These are phyloP conservation scores for Ziziphus jujuba DNA, from an alignment of 306 rosid species.

Conservation along the genomic window DNA sequence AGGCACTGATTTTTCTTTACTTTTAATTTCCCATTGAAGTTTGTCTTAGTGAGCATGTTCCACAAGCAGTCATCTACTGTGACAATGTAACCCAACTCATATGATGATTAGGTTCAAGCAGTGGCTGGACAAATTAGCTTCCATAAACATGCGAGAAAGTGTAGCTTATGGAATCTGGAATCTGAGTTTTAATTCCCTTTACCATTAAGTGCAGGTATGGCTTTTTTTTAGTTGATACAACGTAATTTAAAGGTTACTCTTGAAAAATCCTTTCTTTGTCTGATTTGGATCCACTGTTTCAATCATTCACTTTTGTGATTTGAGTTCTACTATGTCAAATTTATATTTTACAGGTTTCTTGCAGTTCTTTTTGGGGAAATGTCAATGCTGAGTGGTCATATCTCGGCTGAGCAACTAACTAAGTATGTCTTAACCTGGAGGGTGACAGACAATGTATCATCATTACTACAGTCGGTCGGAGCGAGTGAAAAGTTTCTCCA, in stretches of 20 bases:
- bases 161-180: slow-evolving; percentile 69
- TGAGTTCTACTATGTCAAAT: slow-evolving; percentile 6
- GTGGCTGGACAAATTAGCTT: slow-evolving; percentile 61
- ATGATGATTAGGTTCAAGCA: slow-evolving; percentile 52
- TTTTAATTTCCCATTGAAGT: slow-evolving; percentile 14
- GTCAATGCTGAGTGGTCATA: slow-evolving; percentile 45
- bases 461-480: slow-evolving; percentile 78
- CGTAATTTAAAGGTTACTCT: slow-evolving; percentile 2
- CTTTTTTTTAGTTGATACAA: slow-evolving; percentile 14
- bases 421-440: slow-evolving; percentile 83
- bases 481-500: slow-evolving; percentile 66
- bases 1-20: slow-evolving; percentile 39
- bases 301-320: slow-evolving; percentile 1
- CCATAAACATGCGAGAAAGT: slow-evolving; percentile 58
- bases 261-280: background rate
- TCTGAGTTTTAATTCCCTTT: slow-evolving; percentile 57
- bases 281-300: background rate
- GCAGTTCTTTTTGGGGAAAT: slow-evolving; percentile 67
- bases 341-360: slow-evolving; percentile 53
- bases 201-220: slow-evolving; percentile 71
- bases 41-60: slow-evolving; percentile 1
- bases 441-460: slow-evolving; percentile 65
- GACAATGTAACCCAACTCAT: background rate
- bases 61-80: background rate
- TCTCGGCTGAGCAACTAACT: slow-evolving; percentile 74